These are phyloP conservation scores for Sporisorium graminicola DNA, from an alignment of 1,284 basidiomycete species.

Conservation along the genomic window DNA sequence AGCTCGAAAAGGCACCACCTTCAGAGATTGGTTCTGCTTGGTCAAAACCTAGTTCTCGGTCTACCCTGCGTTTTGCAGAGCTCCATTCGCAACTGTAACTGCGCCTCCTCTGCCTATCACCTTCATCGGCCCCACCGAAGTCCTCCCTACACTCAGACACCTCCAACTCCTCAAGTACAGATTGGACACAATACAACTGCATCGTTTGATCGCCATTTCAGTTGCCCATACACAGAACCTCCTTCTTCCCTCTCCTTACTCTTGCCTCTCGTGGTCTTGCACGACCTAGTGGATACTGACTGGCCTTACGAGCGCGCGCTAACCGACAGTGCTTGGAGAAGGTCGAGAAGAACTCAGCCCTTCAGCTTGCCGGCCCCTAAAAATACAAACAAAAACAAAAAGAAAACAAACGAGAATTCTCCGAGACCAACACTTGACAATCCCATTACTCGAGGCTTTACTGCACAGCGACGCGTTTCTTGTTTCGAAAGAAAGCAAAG, in stretches of 20 bases:
- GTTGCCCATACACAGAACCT: neutral
- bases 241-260: neutral
- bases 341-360: conserved; percentile 7
- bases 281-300: neutral
- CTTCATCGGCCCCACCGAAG: conserved; percentile 1
- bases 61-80: neutral
- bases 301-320: neutral
- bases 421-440: conserved; percentile 36
- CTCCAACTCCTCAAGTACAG: neutral
- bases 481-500: conserved; percentile 7
- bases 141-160: neutral
- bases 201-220: neutral
- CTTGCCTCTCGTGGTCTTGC: neutral
- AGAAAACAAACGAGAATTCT: conserved; percentile 7
- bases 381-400: neutral
- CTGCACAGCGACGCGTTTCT: conserved; percentile 18
- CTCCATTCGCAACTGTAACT: conserved; percentile 6
- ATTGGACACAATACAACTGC: neutral
- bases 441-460: neutral
- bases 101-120: neutral
- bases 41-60: neutral
- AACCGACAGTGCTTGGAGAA: neutral
- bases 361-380: neutral
- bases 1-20: neutral
- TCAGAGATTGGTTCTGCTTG: neutral